Evolutionary conservation across 2,329 filamentous ascomycete genomes (phyloP).

Genomic region (Dactylellina sp.): DNA sequence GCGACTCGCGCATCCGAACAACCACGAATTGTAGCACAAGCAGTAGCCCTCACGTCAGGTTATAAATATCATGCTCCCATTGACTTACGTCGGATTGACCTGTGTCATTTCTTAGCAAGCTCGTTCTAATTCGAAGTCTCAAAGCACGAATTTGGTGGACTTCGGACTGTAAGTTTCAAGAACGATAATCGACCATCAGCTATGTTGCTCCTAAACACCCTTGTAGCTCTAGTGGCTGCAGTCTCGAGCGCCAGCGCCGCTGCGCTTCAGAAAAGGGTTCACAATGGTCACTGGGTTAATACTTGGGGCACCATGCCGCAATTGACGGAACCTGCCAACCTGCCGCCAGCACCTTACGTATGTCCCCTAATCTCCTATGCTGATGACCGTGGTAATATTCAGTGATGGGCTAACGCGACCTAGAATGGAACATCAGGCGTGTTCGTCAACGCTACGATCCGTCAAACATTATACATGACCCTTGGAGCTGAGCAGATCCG

Average conservation of each 20-base stretch:
- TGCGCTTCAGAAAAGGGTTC: slow-evolving; percentile 41
- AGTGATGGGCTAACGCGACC: neutral
- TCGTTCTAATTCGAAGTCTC: neutral
- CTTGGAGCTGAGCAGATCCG: slow-evolving; percentile 71
- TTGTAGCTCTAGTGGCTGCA: slow-evolving; percentile 40
- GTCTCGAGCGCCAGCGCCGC: slow-evolving; percentile 26
- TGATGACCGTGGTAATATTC: too few relatives aligned
- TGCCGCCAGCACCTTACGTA: slow-evolving; percentile 73
- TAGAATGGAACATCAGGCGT: slow-evolving; percentile 67
- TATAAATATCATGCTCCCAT: slow-evolving; percentile 26
- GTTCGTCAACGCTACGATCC: slow-evolving; percentile 71
- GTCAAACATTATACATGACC: slow-evolving; percentile 74
- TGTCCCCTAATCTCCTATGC: slow-evolving; percentile 58
- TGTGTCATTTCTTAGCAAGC: neutral
- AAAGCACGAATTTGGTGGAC: neutral
- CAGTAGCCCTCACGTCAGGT: too few relatives aligned
- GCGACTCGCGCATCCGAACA: too few relatives aligned
- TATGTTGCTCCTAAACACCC: slow-evolving; percentile 35
- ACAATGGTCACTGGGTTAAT: slow-evolving; percentile 69
- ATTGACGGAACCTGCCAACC: slow-evolving; percentile 72
- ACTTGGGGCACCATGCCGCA: slow-evolving; percentile 77
- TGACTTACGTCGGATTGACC: too few relatives aligned
- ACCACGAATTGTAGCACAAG: too few relatives aligned
- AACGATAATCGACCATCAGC: slow-evolving; percentile 3
- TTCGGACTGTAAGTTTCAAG: slow-evolving; percentile 1